Evolutionary conservation across 2,329 filamentous ascomycete species (phyloP).

Genomic region (Magnaporthiopsis rhizophila): DNA sequence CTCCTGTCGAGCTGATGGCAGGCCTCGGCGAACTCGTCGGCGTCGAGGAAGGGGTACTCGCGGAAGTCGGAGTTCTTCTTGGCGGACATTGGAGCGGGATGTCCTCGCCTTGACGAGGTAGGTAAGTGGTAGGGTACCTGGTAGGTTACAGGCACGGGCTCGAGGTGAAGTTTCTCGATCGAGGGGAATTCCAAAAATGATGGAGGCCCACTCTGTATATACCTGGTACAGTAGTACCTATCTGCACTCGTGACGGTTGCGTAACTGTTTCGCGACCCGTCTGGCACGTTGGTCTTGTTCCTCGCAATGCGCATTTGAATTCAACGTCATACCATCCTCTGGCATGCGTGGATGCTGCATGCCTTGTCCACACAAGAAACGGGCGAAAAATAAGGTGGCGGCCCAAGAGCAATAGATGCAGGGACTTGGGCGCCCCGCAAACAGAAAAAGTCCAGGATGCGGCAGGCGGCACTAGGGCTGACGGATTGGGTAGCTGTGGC

Average conservation of each 20-base stretch:
- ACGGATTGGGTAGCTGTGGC: neutral
- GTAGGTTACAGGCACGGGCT: conserved; percentile 3
- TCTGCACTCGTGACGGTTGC: neutral
- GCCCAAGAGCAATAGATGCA: neutral
- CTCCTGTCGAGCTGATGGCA: conserved; percentile 54
- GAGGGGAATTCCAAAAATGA: neutral
- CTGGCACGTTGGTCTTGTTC: no score
- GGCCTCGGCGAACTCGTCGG: conserved; percentile 55
- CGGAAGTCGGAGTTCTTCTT: conserved; percentile 28
- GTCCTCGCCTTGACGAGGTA: neutral
- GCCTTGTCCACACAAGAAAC: neutral
- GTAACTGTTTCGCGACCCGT: neutral
- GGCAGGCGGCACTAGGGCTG: neutral
- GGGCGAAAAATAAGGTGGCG: neutral
- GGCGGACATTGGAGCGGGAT: neutral
- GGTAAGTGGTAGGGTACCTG: neutral
- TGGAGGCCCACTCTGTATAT: neutral
- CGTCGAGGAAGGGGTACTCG: conserved; percentile 53
- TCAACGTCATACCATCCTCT: no score
- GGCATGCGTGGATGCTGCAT: no score
- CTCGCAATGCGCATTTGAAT: no score
- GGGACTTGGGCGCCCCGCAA: neutral
- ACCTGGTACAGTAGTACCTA: no score
- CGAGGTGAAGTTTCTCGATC: neutral
- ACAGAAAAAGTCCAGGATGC: neutral